Evolutionary conservation across 2,329 filamentous ascomycete species (phyloP).

Genomic region (Rasamsonia emersonii): DNA sequence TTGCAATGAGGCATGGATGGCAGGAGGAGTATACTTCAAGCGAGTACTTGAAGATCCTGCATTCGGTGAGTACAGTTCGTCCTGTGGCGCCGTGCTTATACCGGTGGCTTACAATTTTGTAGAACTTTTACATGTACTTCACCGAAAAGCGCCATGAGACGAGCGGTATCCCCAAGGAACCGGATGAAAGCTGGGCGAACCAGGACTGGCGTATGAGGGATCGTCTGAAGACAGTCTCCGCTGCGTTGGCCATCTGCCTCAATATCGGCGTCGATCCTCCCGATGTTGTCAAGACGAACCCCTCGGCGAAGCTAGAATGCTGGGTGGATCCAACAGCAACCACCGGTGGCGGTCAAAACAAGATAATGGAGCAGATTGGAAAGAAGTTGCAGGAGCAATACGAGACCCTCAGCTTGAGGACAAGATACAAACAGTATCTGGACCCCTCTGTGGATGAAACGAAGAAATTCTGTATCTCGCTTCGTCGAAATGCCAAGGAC

Average conservation of each 20-base stretch:
- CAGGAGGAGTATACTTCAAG: constrained; percentile 87
- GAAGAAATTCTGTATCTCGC: constrained; percentile 86
- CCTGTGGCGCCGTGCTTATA: no score
- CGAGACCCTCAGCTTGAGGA: constrained; percentile 86
- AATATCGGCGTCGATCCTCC: constrained; percentile 97
- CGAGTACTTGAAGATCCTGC: constrained; percentile 76
- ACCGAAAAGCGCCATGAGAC: constrained; percentile 97
- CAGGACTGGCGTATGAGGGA: constrained; percentile 98
- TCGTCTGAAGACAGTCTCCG: constrained; percentile 90
- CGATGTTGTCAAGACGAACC: constrained; percentile 90
- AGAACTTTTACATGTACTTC: constrained; percentile 99
- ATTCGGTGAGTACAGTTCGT: constrained; percentile 67
- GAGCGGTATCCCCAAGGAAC: constrained; percentile 70
- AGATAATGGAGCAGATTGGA: constrained; percentile 87
- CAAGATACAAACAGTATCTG: constrained; percentile 94
- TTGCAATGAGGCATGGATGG: constrained; percentile 71
- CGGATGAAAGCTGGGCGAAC: constrained; percentile 47
- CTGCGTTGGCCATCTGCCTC: constrained; percentile 84
- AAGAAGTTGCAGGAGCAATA: constrained; percentile 96
- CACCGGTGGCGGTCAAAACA: constrained; percentile 63
- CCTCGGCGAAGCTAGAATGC: constrained; percentile 87
- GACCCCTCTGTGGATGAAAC: constrained; percentile 97
- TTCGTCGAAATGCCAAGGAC: constrained; percentile 87
- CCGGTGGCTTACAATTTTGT: constrained; percentile 17
- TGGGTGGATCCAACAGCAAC: constrained; percentile 88